Conservation (phyloP, 345 rosid species). For the Brassica napus region DNA sequence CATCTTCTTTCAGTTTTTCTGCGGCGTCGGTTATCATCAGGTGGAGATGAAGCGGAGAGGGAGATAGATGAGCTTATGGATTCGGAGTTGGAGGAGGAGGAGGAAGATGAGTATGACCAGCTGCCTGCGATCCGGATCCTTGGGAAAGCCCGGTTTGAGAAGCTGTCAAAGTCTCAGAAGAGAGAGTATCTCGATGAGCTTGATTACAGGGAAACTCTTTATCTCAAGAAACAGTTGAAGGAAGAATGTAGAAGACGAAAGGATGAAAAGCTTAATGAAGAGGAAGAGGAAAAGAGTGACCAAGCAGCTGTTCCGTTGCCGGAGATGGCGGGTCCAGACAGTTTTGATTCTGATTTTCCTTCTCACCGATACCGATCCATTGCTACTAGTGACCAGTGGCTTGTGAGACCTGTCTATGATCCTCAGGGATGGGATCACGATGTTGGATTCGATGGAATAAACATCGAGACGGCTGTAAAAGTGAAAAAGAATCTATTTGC, state of each 20-base stretch:
- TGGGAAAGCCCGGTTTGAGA: slow-evolving; percentile 72
- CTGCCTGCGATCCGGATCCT: slow-evolving; percentile 81
- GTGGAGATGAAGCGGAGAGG: slow-evolving; percentile 52
- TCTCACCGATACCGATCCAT: slow-evolving; percentile 68
- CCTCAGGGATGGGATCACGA: slow-evolving; percentile 97
- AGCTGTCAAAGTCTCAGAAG: slow-evolving; percentile 68
- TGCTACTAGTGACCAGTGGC: slow-evolving; percentile 58
- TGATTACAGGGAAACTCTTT: slow-evolving; percentile 83
- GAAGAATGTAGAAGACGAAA: slow-evolving; percentile 58
- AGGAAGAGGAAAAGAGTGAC: slow-evolving; percentile 43
- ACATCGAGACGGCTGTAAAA: slow-evolving; percentile 68
- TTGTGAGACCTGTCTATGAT: slow-evolving; percentile 81
- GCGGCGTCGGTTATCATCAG: slow-evolving; percentile 52
- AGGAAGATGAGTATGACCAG: slow-evolving; percentile 85
- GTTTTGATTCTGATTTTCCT: slow-evolving; percentile 73
- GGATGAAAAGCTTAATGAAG: slow-evolving; percentile 48
- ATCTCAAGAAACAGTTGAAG: slow-evolving; percentile 78
- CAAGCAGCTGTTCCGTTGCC: slow-evolving; percentile 65
- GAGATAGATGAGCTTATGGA: slow-evolving; percentile 55
- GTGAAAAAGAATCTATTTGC: slow-evolving; percentile 50
- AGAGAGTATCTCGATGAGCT: slow-evolving; percentile 84
- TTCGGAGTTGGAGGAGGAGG: slow-evolving; percentile 57
- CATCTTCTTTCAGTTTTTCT: slow-evolving; percentile 83
- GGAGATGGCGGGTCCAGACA: slow-evolving; percentile 80
- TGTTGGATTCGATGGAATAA: slow-evolving; percentile 88